Conservation (phyloP, 2,329 filamentous ascomycete species). For the Fusarium ramigenum region DNA sequence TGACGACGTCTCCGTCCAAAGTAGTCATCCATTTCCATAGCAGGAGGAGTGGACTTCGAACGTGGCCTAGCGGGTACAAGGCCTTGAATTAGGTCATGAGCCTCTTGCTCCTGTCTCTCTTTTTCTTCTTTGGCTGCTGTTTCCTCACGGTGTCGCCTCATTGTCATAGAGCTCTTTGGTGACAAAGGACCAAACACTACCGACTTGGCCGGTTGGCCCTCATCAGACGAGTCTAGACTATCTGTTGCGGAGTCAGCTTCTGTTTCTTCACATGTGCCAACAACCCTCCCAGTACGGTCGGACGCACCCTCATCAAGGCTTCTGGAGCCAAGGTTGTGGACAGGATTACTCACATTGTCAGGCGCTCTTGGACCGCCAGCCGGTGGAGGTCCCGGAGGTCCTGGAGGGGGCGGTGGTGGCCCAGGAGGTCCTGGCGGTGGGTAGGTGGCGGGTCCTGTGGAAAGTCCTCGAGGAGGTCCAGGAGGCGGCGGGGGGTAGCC, state of each 20-base stretch:
- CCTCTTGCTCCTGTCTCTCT: slow-evolving; percentile 25
- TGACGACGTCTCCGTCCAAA: slow-evolving; percentile 34
- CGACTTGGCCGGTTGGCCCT: slow-evolving; percentile 47
- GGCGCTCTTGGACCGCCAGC: slow-evolving; percentile 48
- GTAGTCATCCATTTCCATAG: slow-evolving; percentile 43
- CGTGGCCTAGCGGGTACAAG: slow-evolving; percentile 27
- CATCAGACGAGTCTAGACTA: slow-evolving; percentile 38
- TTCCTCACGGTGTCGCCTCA: slow-evolving; percentile 52
- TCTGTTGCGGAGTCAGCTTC: slow-evolving; percentile 43
- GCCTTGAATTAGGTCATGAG: slow-evolving; percentile 30
- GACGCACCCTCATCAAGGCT: slow-evolving; percentile 52
- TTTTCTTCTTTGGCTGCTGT: slow-evolving; percentile 39
- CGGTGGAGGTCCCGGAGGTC: slow-evolving; percentile 47
- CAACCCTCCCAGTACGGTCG: slow-evolving; percentile 41
- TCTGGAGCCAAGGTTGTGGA: slow-evolving; percentile 42
- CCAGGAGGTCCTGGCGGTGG: slow-evolving; percentile 43
- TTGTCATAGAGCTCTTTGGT: slow-evolving; percentile 58
- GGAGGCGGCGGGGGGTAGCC: slow-evolving; percentile 54
- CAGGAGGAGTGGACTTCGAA: slow-evolving; percentile 38
- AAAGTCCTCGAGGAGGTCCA: slow-evolving; percentile 40
- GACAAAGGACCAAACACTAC: slow-evolving; percentile 61
- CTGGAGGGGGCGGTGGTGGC: slow-evolving; percentile 40
- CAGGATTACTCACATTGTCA: slow-evolving; percentile 57
- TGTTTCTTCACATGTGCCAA: not conserved
- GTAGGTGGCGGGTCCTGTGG: slow-evolving; percentile 5